Base-by-base conservation (phyloP, 352 stramenopile genomes). In the Elongisporangium prolatum region DNA sequence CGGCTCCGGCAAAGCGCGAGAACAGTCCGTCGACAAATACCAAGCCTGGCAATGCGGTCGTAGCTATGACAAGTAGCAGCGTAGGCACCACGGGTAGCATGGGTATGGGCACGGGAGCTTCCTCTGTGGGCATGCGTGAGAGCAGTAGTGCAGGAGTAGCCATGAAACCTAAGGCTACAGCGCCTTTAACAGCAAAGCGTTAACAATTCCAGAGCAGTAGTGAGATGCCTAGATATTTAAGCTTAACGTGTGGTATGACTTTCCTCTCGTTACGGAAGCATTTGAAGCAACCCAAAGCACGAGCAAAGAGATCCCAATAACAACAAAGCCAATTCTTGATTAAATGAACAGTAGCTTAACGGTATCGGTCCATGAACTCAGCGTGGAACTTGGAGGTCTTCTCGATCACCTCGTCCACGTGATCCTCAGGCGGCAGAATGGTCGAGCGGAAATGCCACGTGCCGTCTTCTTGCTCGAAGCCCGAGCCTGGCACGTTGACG, bases 381-480 rank as follows among this genome's bases (percentile, higher is more conserved):
- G 89, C 74, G 75, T 99, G 97, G 80, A 99, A 99, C 61, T 86
- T 86, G 63, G 80, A 75, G 25, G 98, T 98, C 52, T 90, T 89
- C 65, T 97, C 81, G 48, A 99, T 96, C 63, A 99, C 96, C 61
- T 93, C 74, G 50, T 97, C 88, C 56, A 99, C 96, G 52, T 96
- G 86, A 14, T 98, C 93, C 68, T 99, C 96, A 1, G 95, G 85
- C n/a, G 97, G 97, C 61, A 99, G 73, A 63, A 99, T 99, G 44
- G 97, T 99, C 14, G 97, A 99, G 52, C 97, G 92, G 74, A 99
- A 99, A 79, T 99, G 97, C 81, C 88, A 98, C 60, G 97, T 98
- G 53, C 95, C 97, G 37, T 92, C 80, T 62, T 95, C 75, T 77
- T 99, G 97, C 21, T 90, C 95, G 77, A 99, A 99, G 21, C 97